Percentiles rank a stretch among this genome's conserved stretches.
Conservation (phyloP, 129 eudicot genomes). For the Logfia minima region DNA sequence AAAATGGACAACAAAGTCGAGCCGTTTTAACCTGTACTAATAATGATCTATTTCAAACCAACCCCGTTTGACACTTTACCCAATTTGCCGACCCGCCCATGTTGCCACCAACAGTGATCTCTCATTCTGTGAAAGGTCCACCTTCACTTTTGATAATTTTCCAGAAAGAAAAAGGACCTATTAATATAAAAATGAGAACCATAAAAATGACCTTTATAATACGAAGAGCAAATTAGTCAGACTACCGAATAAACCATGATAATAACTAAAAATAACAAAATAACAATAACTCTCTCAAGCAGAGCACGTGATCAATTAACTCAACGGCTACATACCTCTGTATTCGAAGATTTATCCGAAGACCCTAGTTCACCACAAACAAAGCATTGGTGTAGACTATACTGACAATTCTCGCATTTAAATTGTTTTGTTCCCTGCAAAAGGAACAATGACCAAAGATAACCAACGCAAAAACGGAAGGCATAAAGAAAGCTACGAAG, state of each 20-base stretch:
- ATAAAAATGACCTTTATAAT: not conserved
- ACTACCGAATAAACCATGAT: not conserved
- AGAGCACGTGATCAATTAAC: conserved; percentile 10
- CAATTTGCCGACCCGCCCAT: not conserved
- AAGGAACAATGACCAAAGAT: conserved; percentile 6
- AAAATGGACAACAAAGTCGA: not conserved
- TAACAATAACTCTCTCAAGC: not conserved
- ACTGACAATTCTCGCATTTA: conserved; percentile 63
- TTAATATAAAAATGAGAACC: not conserved
- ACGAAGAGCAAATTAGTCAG: not conserved
- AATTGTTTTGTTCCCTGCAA: conserved; percentile 49
- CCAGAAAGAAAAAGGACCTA: not conserved
- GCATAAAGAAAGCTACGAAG: not conserved
- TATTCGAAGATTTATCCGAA: conserved; percentile 55
- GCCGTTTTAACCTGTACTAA: not conserved
- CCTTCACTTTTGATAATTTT: not conserved
- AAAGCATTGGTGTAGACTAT: conserved; percentile 68
- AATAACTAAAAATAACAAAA: not conserved
- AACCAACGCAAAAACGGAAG: not conserved
- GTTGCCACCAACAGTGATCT: not conserved
- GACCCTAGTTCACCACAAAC: conserved; percentile 69
- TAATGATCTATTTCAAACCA: not conserved
- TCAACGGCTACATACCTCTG: conserved; percentile 51
- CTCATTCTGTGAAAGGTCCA: not conserved
- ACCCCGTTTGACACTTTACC: not conserved